Evolutionary conservation across 2,329 filamentous ascomycete genomes (phyloP).

Genomic region (Rutstroemia sp.): DNA sequence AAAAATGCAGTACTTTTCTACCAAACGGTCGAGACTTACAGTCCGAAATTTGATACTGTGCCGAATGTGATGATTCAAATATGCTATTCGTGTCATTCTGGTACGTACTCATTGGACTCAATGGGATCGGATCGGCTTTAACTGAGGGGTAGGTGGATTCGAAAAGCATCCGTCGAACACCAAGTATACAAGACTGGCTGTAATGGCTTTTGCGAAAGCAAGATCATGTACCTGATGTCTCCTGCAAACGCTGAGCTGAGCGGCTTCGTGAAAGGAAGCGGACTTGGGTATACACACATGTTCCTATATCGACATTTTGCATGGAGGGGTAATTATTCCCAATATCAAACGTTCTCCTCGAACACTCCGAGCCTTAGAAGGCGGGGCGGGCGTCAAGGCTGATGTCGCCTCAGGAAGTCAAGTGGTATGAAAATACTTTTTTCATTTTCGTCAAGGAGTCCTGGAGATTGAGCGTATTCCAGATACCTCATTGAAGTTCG

Average conservation of each 20-base stretch:
- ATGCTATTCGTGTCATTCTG: not conserved
- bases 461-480: not conserved
- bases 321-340: not conserved
- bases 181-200: not conserved
- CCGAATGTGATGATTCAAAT: not conserved
- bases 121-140: not conserved
- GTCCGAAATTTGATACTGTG: not conserved
- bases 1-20: no score
- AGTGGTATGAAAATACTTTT: not conserved
- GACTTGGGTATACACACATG: conserved; percentile 10
- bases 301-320: not conserved
- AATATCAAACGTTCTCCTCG: not conserved
- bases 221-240: conserved; percentile 3
- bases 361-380: not conserved
- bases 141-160: not conserved
- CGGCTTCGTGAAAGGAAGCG: not conserved
- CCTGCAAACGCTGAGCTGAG: not conserved
- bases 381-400: not conserved
- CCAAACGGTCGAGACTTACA: not conserved
- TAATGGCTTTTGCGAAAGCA: not conserved
- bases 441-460: not conserved
- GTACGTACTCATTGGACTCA: not conserved
- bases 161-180: not conserved
- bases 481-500: not conserved
- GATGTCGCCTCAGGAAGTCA: not conserved